Conservation (phyloP, 2,329 filamentous ascomycete genomes). For the Fusarium sp. region DNA sequence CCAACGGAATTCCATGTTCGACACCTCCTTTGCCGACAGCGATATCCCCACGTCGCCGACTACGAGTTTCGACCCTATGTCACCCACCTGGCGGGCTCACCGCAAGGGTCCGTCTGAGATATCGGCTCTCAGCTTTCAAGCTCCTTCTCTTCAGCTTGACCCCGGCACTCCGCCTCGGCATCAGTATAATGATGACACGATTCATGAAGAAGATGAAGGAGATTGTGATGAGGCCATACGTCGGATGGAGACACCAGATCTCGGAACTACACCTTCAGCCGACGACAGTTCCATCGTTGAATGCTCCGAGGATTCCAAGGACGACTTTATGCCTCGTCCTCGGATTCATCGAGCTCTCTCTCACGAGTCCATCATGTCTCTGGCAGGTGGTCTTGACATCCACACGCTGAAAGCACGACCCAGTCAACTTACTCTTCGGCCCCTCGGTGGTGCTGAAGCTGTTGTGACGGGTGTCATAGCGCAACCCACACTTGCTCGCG, state of each 20-base stretch:
- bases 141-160: constrained; percentile 52
- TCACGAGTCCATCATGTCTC: constrained; percentile 90
- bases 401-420: constrained; percentile 82
- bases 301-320: constrained; percentile 47
- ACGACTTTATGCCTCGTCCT: constrained; percentile 54
- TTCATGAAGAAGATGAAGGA: constrained; percentile 56
- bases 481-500: constrained; percentile 66
- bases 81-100: constrained; percentile 67
- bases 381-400: constrained; percentile 89
- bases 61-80: constrained; percentile 78
- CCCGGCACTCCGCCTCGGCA: constrained; percentile 44
- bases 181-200: constrained; percentile 46
- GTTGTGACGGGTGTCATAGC: constrained; percentile 71
- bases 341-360: constrained; percentile 76
- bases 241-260: constrained; percentile 40
- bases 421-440: constrained; percentile 75
- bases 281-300: constrained; percentile 52
- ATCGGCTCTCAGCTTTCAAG: constrained; percentile 63
- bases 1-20: constrained; percentile 82
- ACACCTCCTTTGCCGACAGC: constrained; percentile 68
- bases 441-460: constrained; percentile 66
- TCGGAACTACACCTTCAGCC: constrained; percentile 46
- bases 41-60: constrained; percentile 86
- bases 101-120: constrained; percentile 68
- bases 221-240: constrained; percentile 35